These are phyloP conservation scores for Cercospora sp. DNA, from an alignment of 2,329 filamentous ascomycete species.

Conservation along the genomic window DNA sequence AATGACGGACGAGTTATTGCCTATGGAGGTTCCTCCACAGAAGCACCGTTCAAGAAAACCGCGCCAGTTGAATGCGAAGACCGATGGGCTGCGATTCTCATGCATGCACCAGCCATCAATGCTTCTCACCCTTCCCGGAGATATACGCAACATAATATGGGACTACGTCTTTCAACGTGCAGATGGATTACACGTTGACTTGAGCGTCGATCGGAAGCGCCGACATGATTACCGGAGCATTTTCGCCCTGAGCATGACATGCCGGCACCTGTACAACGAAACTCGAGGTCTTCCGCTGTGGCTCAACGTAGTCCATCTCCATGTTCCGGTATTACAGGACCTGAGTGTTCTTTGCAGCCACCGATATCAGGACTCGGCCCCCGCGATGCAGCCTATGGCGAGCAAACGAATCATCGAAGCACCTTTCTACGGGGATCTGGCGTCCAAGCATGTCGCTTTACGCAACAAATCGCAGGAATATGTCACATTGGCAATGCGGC, in stretches of 20 bases:
- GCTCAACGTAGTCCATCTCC: conserved; percentile 25
- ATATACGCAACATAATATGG: conserved; percentile 26
- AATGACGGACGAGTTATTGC: background rate
- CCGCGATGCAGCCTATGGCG: background rate
- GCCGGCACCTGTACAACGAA: conserved; percentile 21
- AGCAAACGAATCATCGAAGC: conserved; percentile 2
- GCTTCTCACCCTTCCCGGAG: conserved; percentile 19
- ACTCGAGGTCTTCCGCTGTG: conserved; percentile 20
- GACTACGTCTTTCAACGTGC: conserved; percentile 16
- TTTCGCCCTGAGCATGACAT: conserved; percentile 19
- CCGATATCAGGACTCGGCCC: background rate
- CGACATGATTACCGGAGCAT: background rate
- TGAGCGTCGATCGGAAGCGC: background rate
- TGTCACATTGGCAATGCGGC: conserved; percentile 21
- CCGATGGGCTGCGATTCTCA: background rate
- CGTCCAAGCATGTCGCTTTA: conserved; percentile 5
- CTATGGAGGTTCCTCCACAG: background rate
- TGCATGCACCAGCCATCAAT: background rate
- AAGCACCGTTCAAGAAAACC: background rate
- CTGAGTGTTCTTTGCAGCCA: conserved; percentile 7
- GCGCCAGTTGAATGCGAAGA: background rate
- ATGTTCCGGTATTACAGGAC: conserved; percentile 22
- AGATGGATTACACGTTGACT: conserved; percentile 21
- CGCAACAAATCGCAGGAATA: conserved; percentile 19
- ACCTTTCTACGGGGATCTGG: conserved; percentile 7